Conservation (phyloP, 164 flowering plant species). For the Magnolia changhungtana region DNA sequence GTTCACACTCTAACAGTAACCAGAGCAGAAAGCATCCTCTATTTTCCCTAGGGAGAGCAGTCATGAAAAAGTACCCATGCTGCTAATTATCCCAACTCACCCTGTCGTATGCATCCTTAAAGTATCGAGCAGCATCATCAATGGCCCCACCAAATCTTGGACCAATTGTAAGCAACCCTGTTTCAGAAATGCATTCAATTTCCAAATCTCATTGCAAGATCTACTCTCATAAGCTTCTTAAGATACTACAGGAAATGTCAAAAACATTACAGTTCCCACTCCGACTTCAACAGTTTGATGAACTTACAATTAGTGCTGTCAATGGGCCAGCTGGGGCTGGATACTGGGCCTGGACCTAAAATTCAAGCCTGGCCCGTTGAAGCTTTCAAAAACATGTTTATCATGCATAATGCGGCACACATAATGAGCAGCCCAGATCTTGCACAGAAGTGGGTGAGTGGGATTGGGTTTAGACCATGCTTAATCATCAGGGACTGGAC, state of each 20-base stretch:
- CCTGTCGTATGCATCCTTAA: conserved; percentile 92
- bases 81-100: conserved; percentile 24
- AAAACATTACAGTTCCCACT: background rate
- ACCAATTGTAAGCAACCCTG: conserved; percentile 96
- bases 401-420: background rate
- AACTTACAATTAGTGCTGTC: background rate
- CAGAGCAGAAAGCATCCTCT: background rate
- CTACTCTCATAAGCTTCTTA: background rate
- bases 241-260: background rate
- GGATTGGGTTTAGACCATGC: background rate
- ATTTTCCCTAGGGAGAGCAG: background rate
- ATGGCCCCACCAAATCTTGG: conserved; percentile 99
- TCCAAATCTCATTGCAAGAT: background rate
- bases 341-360: background rate
- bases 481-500: background rate
- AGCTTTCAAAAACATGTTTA: background rate
- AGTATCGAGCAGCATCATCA: conserved; percentile 98
- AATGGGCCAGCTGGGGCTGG: background rate
- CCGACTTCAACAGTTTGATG: background rate
- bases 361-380: background rate
- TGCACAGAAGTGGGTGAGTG: background rate
- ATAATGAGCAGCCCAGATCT: background rate
- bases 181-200: conserved; percentile 20
- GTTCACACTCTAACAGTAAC: background rate
- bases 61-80: background rate